Base-by-base conservation (phyloP, 306 rosid genomes). In the Cicer judaicum region DNA sequence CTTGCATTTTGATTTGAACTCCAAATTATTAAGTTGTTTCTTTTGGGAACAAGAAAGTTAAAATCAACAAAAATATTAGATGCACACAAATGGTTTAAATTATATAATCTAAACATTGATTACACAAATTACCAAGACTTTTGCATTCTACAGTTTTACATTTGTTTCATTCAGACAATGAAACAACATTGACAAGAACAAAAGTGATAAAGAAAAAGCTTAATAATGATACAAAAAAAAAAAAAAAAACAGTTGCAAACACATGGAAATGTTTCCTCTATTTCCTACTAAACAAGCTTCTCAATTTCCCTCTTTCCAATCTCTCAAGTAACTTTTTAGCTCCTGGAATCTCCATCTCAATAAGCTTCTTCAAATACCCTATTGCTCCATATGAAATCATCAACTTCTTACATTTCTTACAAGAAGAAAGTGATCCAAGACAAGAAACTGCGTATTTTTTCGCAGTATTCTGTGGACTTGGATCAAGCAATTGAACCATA, bases 361-460 rank as follows among this genome's bases (percentile, higher is more conserved):
- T 53, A 2, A 94, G 97, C 83, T 94, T 94, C 90, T 94, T 94
- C 73, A 94, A 83, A 78, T 94, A 94, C 74, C 99, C 99, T 5
- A 94, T 90, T 36, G 99, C 99, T 47, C 99, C 99, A 62, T 94
- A 92, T 0, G 99, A 90, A 38, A 89, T 84, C 96, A 94, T 94
- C 86, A 94, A 81, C 82, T 87, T 88, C 92, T 89, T 92, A 59
- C 97, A 90, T 70, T 85, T 90, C 79, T 90, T 88, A 66, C 97
- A 86, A 0, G 92, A 80, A 50, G 89, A 88, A 46, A 94, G 85
- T 18, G 84, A 81, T 38, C 82, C 92, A 2, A 94, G 93, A 81
- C 97, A 90, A 15, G 78, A 86, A 74, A 92, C 96, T 5, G 96
- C 97, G 34, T 94, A 92, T 18, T 94, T 94, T 48, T 94, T 94